A percentile compares a stretch with the other conserved stretches of the same genome.
These are phyloP conservation scores for Fragaria ananassa DNA, from an alignment of 306 rosid species.

Conservation along the genomic window DNA sequence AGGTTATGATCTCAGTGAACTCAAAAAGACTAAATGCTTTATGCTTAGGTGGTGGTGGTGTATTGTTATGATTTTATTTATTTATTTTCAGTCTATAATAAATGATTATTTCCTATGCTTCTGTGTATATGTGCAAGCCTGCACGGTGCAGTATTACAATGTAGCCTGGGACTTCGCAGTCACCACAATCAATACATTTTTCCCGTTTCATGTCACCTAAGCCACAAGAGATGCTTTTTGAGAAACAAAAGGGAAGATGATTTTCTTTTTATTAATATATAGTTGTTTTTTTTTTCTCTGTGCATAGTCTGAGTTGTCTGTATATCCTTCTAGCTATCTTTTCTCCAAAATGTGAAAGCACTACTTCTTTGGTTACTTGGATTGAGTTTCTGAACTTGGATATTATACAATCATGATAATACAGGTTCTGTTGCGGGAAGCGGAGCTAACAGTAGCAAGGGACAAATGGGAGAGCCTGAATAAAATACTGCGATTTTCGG, in stretches of 20 bases:
- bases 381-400: not conserved
- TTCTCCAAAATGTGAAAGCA: no score
- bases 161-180: not conserved
- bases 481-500: conserved; percentile 22
- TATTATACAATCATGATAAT: not conserved
- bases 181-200: no score
- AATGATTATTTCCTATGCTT: not conserved
- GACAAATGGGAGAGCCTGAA: conserved; percentile 12
- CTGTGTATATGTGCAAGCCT: not conserved
- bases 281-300: no score
- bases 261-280: no score
- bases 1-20: not conserved
- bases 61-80: no score
- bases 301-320: not conserved
- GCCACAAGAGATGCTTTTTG: no score
- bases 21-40: not conserved
- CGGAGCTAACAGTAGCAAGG: conserved; percentile 8
- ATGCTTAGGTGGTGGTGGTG: no score
- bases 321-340: not conserved
- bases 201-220: no score
- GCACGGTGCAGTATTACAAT: not conserved
- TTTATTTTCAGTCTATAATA: no score
- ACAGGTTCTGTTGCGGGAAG: not conserved
- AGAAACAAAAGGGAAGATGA: not conserved
- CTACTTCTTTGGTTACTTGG: not conserved